Evolutionary conservation across 2,329 filamentous ascomycete species (phyloP), one percentile per base, ranked within the genome.

Genomic region (Ophiocordyceps sinensis): DNA sequence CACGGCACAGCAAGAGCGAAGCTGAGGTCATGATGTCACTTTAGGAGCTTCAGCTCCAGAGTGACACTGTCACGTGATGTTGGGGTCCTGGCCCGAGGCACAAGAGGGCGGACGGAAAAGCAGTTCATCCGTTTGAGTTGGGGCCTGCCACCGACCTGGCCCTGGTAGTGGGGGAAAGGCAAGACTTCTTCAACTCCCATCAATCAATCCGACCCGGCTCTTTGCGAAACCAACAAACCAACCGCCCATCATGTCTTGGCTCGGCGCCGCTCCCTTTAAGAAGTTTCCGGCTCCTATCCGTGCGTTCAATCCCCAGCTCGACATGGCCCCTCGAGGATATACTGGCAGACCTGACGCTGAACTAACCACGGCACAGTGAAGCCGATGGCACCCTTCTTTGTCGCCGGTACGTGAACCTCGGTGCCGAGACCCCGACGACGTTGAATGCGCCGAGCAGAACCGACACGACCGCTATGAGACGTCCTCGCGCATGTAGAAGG

Each of bases 301-400:
- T 89, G 76, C 58, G 83, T 79, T 59, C 63, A 68, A 65, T 55
- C 46, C 48, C 42, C 44, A 37, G 36, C 46, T 42, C 37, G 29
- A 19, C 40, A 37, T 36, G 42, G 41, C 35, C 43, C 32, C 14
- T 19, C 2, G 3, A 10, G 14, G 32, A 35, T 19, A 19, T 17
- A 3, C 9, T 15, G 17, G 15, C 32, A 3, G 15, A 15, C 14
- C 15, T 9, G 14, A 45, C 47, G 55, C 56, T 57, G 47, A 56
- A 47, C 43, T 36, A 28, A 29, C 32, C 36, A 26, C 9, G 23
- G 63, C 61, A 95, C 61, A 96, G 89, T 85, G 70, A 77, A 77
- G 74, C 87, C 89, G 56, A 80, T 93, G 80, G 79, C 77, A 64
- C 89, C 89, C 54, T 96, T 96, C 78, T 91, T 88, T 74, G 73